These are phyloP conservation scores for Epichloe typhina DNA, from an alignment of 2,329 filamentous ascomycete species.

Conservation along the genomic window DNA sequence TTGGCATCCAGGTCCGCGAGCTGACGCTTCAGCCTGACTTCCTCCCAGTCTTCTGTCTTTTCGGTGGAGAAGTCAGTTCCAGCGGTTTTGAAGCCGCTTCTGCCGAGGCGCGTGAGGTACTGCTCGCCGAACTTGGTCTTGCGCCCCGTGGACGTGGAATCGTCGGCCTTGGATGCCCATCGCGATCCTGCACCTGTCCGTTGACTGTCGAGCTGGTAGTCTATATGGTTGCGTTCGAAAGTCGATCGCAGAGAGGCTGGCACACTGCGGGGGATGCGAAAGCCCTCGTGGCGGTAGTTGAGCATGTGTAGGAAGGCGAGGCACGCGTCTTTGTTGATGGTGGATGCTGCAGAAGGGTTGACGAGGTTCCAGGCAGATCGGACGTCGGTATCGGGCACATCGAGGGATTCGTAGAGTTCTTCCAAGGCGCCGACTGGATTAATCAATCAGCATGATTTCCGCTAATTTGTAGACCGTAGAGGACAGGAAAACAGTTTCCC, in stretches of 20 bases:
- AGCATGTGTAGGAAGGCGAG: constrained; percentile 94
- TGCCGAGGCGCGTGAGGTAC: constrained; percentile 82
- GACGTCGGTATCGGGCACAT: constrained; percentile 64
- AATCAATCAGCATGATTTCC: background rate
- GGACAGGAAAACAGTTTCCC: no score
- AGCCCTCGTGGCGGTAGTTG: constrained; percentile 90
- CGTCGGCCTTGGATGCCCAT: constrained; percentile 69
- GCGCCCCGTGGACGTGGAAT: constrained; percentile 69
- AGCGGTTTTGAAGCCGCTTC: constrained; percentile 63
- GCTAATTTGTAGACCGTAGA: no score
- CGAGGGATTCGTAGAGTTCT: constrained; percentile 72
- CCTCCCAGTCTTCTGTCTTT: constrained; percentile 92
- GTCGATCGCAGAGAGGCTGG: constrained; percentile 81
- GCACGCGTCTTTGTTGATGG: constrained; percentile 88
- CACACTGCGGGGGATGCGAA: constrained; percentile 80
- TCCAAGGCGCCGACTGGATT: constrained; percentile 58
- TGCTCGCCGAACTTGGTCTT: constrained; percentile 98
- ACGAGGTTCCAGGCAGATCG: constrained; percentile 94
- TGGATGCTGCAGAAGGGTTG: constrained; percentile 71
- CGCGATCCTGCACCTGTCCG: constrained; percentile 50
- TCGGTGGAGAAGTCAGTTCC: constrained; percentile 85
- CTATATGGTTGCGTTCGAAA: constrained; percentile 92
- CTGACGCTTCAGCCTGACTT: constrained; percentile 88
- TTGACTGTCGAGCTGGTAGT: constrained; percentile 81
- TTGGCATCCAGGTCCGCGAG: constrained; percentile 80